A percentile compares a stretch with the other conserved stretches of the same genome.
phyloP scores from a whole-genome alignment of 768 basidiomycete genomes.

The Leccinum olivaceopallidum region DNA sequence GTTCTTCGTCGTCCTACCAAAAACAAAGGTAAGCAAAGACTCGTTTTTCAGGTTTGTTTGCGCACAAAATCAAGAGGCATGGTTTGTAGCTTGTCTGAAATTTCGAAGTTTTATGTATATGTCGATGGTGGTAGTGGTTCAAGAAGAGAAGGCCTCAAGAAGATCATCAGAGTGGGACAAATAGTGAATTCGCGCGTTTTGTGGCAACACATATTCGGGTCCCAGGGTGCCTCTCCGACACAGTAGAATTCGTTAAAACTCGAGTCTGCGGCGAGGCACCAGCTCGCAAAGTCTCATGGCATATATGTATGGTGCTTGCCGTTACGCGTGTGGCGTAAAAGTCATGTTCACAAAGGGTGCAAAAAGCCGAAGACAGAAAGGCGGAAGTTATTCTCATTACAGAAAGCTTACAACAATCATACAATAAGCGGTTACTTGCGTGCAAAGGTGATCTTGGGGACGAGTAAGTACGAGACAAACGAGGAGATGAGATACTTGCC shows the following conservation, averaged over 20 bases:
- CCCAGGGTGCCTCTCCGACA: constrained; percentile 8
- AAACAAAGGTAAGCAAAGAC: constrained; percentile 8
- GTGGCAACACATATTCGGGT: constrained; percentile 8
- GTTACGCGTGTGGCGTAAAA: constrained; percentile 22
- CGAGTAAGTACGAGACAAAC: constrained; percentile 5
- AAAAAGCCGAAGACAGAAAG: constrained; percentile 13
- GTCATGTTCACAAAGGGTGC: constrained; percentile 20
- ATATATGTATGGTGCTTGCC: constrained; percentile 26
- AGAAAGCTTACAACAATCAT: constrained; percentile 30
- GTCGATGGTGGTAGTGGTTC: constrained; percentile 13
- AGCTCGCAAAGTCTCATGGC: constrained; percentile 27
- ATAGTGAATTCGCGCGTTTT: constrained; percentile 6
- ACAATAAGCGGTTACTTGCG: constrained; percentile 54
- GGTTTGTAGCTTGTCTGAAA: neutral
- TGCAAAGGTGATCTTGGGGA: constrained; percentile 66
- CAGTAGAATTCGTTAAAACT: constrained; percentile 4
- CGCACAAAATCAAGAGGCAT: constrained; percentile 28
- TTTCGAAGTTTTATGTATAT: constrained; percentile 9
- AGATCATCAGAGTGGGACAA: neutral
- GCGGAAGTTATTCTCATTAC: constrained; percentile 32
- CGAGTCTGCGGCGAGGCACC: constrained; percentile 22
- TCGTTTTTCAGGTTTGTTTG: neutral
- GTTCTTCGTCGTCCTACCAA: constrained; percentile 28
- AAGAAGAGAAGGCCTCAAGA: constrained; percentile 6
- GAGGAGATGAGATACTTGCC: constrained; percentile 41